Conservation (phyloP, 2,329 filamentous ascomycete species). For the Xylaria multiplex region DNA sequence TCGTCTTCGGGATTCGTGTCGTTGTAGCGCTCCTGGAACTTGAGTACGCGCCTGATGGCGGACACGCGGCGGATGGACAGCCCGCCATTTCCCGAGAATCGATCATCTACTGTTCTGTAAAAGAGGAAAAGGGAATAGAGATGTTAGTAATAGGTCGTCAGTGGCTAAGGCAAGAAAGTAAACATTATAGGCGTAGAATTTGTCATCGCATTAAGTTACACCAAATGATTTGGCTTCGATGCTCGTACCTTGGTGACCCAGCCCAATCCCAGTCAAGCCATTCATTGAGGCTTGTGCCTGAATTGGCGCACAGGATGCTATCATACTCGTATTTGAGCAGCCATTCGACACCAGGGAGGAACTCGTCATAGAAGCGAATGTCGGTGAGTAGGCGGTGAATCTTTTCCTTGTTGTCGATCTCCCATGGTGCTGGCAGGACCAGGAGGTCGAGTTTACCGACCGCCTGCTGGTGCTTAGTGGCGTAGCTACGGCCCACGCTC, state of each 20-base stretch:
- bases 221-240: not conserved
- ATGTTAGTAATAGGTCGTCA: conserved; percentile 5
- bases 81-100: conserved; percentile 64
- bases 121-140: not conserved
- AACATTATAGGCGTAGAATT: not conserved
- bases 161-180: not conserved
- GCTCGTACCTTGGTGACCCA: conserved; percentile 58
- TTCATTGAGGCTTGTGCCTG: conserved; percentile 60
- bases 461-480: conserved; percentile 60
- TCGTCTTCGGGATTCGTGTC: conserved; percentile 63
- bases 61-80: conserved; percentile 64
- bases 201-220: not conserved
- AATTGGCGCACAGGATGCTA: conserved; percentile 66
- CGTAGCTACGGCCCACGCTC: conserved; percentile 56
- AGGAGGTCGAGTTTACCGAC: conserved; percentile 63
- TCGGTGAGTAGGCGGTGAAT: conserved; percentile 62
- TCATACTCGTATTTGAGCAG: conserved; percentile 65
- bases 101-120: conserved; percentile 52
- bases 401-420: conserved; percentile 58
- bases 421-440: conserved; percentile 60
- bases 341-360: conserved; percentile 63
- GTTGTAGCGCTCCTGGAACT: conserved; percentile 61
- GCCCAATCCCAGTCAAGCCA: conserved; percentile 66
- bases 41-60: conserved; percentile 59
- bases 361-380: conserved; percentile 62